Conservation (phyloP, 2,329 filamentous ascomycete species). For the Zopfia rhizophila region DNA sequence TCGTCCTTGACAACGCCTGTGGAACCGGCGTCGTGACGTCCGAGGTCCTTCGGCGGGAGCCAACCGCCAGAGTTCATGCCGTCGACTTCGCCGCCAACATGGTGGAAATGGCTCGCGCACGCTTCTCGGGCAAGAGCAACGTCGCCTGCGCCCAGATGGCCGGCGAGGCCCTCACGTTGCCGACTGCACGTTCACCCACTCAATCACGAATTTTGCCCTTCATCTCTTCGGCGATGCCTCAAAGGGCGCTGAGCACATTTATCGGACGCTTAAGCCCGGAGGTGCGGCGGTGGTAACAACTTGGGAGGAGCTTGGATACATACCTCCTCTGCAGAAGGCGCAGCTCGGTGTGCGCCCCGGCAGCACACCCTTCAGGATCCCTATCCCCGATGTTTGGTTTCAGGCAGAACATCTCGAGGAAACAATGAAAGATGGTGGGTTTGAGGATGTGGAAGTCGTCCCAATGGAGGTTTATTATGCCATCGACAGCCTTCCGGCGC, state of each 20-base stretch:
- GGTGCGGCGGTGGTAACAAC: conserved; percentile 43
- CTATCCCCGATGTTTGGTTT: conserved; percentile 26
- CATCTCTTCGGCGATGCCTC: conserved; percentile 37
- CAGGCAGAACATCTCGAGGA: conserved; percentile 13
- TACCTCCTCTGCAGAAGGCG: conserved; percentile 10
- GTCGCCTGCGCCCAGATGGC: conserved; percentile 7
- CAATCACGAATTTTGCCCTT: conserved; percentile 47
- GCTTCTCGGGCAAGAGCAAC: background rate
- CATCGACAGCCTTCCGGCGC: conserved; percentile 10
- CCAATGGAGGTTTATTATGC: conserved; percentile 20
- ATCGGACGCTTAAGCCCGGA: conserved; percentile 40
- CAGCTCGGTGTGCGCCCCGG: conserved; percentile 16
- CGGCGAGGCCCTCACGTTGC: conserved; percentile 5
- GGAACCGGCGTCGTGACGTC: conserved; percentile 20
- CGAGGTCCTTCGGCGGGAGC: conserved; percentile 8
- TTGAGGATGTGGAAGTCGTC: conserved; percentile 13
- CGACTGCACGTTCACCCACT: conserved; percentile 41
- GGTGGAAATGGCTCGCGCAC: conserved; percentile 4
- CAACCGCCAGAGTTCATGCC: conserved; percentile 1
- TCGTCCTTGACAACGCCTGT: conserved; percentile 28
- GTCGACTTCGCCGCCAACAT: conserved; percentile 9
- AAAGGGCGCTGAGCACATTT: conserved; percentile 40
- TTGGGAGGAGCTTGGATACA: conserved; percentile 17
- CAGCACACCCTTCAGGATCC: conserved; percentile 17
- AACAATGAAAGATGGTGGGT: conserved; percentile 15